phyloP scores from a whole-genome alignment of 176 grass and related monocot species.

The Eremochloa ophiuroides region DNA sequence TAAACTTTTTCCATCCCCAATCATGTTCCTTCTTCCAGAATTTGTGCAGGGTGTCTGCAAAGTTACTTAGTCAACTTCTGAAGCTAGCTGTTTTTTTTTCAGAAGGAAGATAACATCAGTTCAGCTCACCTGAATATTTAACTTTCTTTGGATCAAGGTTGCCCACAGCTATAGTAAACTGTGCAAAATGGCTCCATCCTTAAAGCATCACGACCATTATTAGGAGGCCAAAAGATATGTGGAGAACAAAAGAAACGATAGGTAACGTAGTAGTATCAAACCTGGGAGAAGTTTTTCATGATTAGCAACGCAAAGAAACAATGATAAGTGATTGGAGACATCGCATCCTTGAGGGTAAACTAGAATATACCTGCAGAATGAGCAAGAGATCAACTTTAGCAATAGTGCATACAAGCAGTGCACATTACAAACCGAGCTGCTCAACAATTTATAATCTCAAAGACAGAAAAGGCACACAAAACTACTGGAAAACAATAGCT shows the following conservation, averaged over 20 bases:
- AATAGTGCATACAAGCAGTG: conserved; percentile 17
- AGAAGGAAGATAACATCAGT: conserved; percentile 5
- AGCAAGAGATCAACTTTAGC: not conserved
- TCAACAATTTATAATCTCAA: conserved; percentile 3
- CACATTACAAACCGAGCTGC: not conserved
- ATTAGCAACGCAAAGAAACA: conserved; percentile 98
- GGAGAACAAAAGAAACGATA: conserved; percentile 20
- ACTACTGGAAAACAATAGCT: not conserved
- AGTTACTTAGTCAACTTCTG: conserved; percentile 42
- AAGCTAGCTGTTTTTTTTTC: conserved; percentile 27
- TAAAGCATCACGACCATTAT: conserved; percentile 24
- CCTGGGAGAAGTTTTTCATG: conserved; percentile 95
- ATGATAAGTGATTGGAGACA: conserved; percentile 90
- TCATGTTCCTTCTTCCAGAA: conserved; percentile 99
- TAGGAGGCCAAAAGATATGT: not conserved
- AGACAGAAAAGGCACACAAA: not conserved
- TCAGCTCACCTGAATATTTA: conserved; percentile 83
- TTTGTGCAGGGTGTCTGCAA: conserved; percentile 83
- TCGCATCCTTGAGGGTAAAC: conserved; percentile 98
- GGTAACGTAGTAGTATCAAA: conserved; percentile 31
- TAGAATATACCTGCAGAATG: conserved; percentile 86
- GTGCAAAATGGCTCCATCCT: conserved; percentile 98
- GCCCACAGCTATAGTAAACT: conserved; percentile 92
- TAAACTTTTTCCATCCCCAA: conserved; percentile 99
- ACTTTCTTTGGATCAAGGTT: conserved; percentile 98